A percentile compares a stretch with the other conserved stretches of the same genome.
These are phyloP conservation scores for Penicillium freii DNA, from an alignment of 2,329 filamentous ascomycete genomes.

Conservation along the genomic window DNA sequence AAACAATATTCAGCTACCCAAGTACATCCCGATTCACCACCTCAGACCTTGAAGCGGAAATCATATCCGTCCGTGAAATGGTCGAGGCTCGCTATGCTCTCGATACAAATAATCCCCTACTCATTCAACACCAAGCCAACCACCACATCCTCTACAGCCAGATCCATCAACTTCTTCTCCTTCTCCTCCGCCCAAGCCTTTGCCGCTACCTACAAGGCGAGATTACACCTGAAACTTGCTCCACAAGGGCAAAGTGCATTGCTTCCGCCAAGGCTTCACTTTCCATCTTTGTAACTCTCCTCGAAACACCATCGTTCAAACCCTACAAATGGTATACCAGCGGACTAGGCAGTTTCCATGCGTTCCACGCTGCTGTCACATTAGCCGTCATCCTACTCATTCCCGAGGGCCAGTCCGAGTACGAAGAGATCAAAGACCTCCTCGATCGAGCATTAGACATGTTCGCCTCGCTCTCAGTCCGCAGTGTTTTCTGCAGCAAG, in stretches of 20 bases:
- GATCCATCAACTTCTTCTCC: constrained; percentile 39
- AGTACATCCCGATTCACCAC: constrained; percentile 23
- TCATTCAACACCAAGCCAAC: constrained; percentile 39
- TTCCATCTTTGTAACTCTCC: constrained; percentile 33
- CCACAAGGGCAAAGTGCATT: constrained; percentile 34
- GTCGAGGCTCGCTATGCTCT: constrained; percentile 33
- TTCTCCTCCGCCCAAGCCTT: constrained; percentile 38
- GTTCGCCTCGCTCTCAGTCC: constrained; percentile 34
- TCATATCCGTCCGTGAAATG: constrained; percentile 30
- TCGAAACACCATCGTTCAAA: constrained; percentile 31
- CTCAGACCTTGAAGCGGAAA: constrained; percentile 31
- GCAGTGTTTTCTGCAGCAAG: constrained; percentile 39
- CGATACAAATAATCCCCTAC: constrained; percentile 28
- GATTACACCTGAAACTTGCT: constrained; percentile 29
- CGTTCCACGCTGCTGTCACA: constrained; percentile 42
- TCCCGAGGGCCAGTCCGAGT: constrained; percentile 30
- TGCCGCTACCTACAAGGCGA: constrained; percentile 35
- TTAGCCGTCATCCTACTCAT: constrained; percentile 31
- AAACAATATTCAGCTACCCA: constrained; percentile 32
- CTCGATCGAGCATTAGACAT: constrained; percentile 32
- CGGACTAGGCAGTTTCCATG: constrained; percentile 42
- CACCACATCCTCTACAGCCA: constrained; percentile 43
- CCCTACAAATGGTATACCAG: constrained; percentile 44
- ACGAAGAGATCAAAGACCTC: constrained; percentile 29
- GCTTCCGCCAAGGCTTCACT: constrained; percentile 36